These are phyloP conservation scores for Auxenochlorella pyrenoidosa DNA, from an alignment of 139 green algal species.

Conservation along the genomic window DNA sequence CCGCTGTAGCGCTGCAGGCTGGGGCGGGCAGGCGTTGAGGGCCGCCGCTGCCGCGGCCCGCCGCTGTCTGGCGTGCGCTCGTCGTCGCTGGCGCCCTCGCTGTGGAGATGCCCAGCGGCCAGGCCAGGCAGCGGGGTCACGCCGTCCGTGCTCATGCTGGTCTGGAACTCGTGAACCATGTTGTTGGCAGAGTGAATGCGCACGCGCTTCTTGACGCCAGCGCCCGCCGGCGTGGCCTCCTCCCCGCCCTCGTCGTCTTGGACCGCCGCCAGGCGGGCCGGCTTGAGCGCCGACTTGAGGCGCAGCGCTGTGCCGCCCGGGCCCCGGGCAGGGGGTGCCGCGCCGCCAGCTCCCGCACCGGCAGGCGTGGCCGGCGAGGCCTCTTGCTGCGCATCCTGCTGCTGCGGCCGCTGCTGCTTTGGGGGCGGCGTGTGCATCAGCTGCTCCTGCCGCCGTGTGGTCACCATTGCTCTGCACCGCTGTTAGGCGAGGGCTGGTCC, in stretches of 20 bases:
- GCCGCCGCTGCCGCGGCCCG: neutral
- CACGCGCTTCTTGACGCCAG: constrained; percentile 42
- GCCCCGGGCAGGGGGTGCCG: neutral
- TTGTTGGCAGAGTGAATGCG: constrained; percentile 43
- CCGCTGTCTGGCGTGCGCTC: neutral
- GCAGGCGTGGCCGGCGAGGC: constrained; percentile 2
- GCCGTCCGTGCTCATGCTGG: constrained; percentile 2
- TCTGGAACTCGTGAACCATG: constrained; percentile 37
- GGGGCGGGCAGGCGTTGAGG: neutral
- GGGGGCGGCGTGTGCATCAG: constrained; percentile 18
- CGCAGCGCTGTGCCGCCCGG: neutral
- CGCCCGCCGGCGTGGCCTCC: neutral
- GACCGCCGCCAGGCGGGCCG: neutral
- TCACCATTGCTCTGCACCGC: constrained; percentile 1
- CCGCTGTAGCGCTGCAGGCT: neutral
- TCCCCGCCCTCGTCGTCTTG: neutral
- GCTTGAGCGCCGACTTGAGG: constrained; percentile 24
- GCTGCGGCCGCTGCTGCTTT: neutral
- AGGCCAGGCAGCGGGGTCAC: no score
- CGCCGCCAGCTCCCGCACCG: neutral
- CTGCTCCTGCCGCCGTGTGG: constrained; percentile 34
- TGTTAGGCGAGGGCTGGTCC: neutral
- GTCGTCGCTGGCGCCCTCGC: neutral
- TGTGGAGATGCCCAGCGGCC: neutral
- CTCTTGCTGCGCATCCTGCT: neutral